A percentile compares a stretch with the other conserved stretches of the same genome.
Evolutionary conservation across 257 asterid species (phyloP).

Genomic region (Nicotiana sylvestris): DNA sequence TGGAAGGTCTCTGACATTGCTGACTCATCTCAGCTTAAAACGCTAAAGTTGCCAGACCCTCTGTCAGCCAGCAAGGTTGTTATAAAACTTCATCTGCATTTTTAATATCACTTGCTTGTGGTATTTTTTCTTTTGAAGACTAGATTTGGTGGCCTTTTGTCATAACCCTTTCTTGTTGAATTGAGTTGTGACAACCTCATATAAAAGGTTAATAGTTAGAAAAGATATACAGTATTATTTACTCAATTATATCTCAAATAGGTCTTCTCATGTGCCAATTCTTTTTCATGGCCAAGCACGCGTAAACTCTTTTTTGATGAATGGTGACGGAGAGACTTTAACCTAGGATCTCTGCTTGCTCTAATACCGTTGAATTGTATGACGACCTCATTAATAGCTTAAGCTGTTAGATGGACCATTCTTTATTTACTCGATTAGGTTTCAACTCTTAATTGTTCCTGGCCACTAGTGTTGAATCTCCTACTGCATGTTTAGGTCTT

Average conservation of each 20-base stretch:
- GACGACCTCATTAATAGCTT: neutral
- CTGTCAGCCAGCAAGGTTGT: constrained; percentile 78
- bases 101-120: neutral
- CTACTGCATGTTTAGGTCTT: constrained; percentile 13
- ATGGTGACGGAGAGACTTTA: neutral
- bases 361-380: neutral
- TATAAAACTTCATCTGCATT: neutral
- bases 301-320: neutral
- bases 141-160: neutral
- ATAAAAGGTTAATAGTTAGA: neutral
- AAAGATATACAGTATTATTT: neutral
- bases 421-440: neutral
- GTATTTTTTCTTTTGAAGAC: neutral
- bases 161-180: neutral
- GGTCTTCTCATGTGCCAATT: neutral
- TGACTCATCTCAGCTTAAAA: constrained; percentile 74
- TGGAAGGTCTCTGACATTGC: constrained; percentile 88
- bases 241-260: neutral
- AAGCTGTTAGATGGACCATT: neutral
- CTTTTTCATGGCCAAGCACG: neutral
- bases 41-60: constrained; percentile 83
- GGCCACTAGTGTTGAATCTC: neutral
- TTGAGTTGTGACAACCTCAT: neutral
- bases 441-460: neutral
- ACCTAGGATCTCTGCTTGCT: neutral